Conservation (phyloP, 2,329 filamentous ascomycete genomes). For the Diaporthe australafricana region DNA sequence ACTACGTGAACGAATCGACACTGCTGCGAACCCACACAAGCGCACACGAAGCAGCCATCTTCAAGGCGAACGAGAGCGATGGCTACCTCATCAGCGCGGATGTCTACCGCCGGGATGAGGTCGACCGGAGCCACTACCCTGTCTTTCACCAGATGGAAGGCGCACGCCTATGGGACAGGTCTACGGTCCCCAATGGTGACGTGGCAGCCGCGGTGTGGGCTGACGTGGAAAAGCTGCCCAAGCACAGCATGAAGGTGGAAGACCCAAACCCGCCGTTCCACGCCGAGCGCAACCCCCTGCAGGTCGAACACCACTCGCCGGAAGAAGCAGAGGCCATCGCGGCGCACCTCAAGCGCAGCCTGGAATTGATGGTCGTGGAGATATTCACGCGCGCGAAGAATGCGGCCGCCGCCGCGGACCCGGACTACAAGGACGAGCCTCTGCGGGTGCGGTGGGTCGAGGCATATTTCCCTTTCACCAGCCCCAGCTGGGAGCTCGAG, state of each 20-base stretch:
- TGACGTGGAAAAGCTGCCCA: constrained; percentile 78
- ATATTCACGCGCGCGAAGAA: constrained; percentile 84
- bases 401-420: constrained; percentile 67
- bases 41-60: constrained; percentile 88
- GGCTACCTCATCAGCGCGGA: constrained; percentile 95
- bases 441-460: constrained; percentile 93
- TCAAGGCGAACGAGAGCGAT: constrained; percentile 76
- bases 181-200: constrained; percentile 65
- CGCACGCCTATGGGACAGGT: constrained; percentile 87
- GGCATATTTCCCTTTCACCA: constrained; percentile 97
- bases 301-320: constrained; percentile 74
- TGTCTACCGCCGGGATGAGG: constrained; percentile 93
- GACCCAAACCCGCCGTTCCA: constrained; percentile 86
- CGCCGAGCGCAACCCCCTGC: constrained; percentile 83
- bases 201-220: constrained; percentile 74
- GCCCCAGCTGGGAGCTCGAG: constrained; percentile 94
- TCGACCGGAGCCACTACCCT: constrained; percentile 95
- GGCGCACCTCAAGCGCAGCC: constrained; percentile 86
- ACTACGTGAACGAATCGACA: constrained; percentile 88
- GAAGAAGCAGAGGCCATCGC: constrained; percentile 87
- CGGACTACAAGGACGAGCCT: constrained; percentile 71
- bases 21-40: constrained; percentile 94
- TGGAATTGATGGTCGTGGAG: constrained; percentile 90
- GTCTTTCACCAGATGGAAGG: constrained; percentile 99
- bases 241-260: constrained; percentile 81